Conservation (phyloP, 371 early-diverging fungal genomes). For the Lichtheimia hyalospora region DNA sequence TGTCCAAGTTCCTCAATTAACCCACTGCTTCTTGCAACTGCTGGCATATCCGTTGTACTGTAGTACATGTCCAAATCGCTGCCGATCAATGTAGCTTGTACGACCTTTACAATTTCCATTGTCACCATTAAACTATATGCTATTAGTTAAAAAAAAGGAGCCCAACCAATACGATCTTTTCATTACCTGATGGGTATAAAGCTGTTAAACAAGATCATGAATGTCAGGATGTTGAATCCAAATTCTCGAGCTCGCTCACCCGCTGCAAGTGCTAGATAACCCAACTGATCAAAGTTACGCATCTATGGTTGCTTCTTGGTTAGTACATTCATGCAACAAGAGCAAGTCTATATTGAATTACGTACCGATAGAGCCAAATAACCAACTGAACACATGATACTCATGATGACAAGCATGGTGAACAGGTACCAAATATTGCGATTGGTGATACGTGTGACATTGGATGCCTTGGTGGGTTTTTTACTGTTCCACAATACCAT, state of each 20-base stretch:
- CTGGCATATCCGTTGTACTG: conserved; percentile 81
- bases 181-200: conserved; percentile 83
- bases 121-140: conserved; percentile 77
- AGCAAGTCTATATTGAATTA: conserved; percentile 2
- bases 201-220: conserved; percentile 88
- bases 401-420: conserved; percentile 78
- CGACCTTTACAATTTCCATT: conserved; percentile 89
- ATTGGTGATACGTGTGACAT: conserved; percentile 87
- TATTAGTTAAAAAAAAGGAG: not conserved
- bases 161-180: not conserved
- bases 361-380: conserved; percentile 56
- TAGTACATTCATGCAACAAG: not conserved
- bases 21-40: conserved; percentile 86
- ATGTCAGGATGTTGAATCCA: conserved; percentile 77
- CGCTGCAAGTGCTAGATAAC: conserved; percentile 28
- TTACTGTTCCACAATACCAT: conserved; percentile 21
- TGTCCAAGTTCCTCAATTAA: conserved; percentile 95
- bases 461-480: conserved; percentile 48
- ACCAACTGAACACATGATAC: conserved; percentile 81
- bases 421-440: conserved; percentile 91
- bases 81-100: conserved; percentile 79
- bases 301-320: not conserved
- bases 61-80: conserved; percentile 85
- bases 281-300: conserved; percentile 16
- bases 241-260: conserved; percentile 46